Conservation (phyloP, 106 monocot species). For the Dioscorea zingiberensis region DNA sequence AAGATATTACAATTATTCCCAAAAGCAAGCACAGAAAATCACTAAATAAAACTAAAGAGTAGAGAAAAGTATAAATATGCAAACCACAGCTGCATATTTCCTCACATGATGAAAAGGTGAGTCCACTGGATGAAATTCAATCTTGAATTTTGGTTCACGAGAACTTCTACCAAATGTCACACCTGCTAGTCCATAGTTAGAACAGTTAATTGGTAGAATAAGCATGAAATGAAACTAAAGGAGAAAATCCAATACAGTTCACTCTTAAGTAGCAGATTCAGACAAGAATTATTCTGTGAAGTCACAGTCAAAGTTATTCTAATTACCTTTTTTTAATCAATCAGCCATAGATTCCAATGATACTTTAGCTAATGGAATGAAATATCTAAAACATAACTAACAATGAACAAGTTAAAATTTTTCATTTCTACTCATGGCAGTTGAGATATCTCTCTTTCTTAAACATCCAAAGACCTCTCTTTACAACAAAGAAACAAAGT, state of each 20-base stretch:
- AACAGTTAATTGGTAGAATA: not conserved
- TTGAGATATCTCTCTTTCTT: too few relatives aligned
- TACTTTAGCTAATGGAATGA: too few relatives aligned
- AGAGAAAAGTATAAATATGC: not conserved
- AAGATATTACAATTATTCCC: not conserved
- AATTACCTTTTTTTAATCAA: not conserved
- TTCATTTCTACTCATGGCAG: too few relatives aligned
- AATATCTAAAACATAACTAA: too few relatives aligned
- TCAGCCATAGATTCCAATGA: too few relatives aligned
- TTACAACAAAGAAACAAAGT: too few relatives aligned
- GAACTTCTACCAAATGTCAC: conserved; percentile 50
- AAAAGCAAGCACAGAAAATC: not conserved
- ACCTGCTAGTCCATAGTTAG: conserved; percentile 19
- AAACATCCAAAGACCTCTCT: too few relatives aligned
- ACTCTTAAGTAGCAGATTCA: not conserved
- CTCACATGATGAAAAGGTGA: conserved; percentile 57
- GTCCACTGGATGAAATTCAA: conserved; percentile 40
- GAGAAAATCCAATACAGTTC: not conserved
- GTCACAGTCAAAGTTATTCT: too few relatives aligned
- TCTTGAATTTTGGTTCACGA: conserved; percentile 62
- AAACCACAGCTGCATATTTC: not conserved
- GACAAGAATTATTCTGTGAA: too few relatives aligned
- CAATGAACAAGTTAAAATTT: too few relatives aligned
- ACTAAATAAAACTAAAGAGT: not conserved
- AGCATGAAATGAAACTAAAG: not conserved